Evolutionary conservation across 1,139 yeast species (phyloP), one percentile per base, ranked within the genome.

Genomic region (Saccharomyces hybrid): DNA sequence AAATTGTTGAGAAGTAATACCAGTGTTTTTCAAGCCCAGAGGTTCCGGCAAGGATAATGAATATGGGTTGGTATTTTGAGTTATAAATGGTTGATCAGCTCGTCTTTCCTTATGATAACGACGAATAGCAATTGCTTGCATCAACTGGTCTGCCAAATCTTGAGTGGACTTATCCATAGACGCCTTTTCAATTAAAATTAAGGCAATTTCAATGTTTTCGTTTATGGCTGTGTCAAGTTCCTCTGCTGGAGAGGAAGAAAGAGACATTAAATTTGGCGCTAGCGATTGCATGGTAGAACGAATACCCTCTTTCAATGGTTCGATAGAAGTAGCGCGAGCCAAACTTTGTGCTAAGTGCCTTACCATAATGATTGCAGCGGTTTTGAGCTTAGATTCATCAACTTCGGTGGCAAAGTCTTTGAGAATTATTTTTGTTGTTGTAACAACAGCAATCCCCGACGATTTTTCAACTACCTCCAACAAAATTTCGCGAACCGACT

Each of bases 381-480:
- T 77, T 57, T 95, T 83, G 58, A 93, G 72, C 67, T 87, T 88
- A 48, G 75, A 67, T 52, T 86, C 88, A 71, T 91, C 97, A 27
- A 79, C 82, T 69, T 95, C 99, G 32, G 90, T 78, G 0, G 98
- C 96, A 74, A 91, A 93, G 71, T 95, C 99, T 66, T 95, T 95
- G 60, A 81, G 73, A 31, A 93, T 82, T 57, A 95, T 78, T 31
- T 93, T 86, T 64, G 87, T 86, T 0, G 98, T 86, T 0, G 98
- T 87, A 3, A 89, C 86, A 52, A 89, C 81, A 5, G 97, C 96
- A 54, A 95, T 93, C 52, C 89, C 87, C 1, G 93, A 88, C 4
- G 96, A 88, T 57, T 97, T 80, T 63, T 88, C 96, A 58, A 91
- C 88, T 32, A 93, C 93, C 1, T 97, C 96, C 28, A 89, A 86